Evolutionary conservation across 2,329 filamentous ascomycete species (phyloP).

Genomic region (Cephalotrichum gorgonifer): DNA sequence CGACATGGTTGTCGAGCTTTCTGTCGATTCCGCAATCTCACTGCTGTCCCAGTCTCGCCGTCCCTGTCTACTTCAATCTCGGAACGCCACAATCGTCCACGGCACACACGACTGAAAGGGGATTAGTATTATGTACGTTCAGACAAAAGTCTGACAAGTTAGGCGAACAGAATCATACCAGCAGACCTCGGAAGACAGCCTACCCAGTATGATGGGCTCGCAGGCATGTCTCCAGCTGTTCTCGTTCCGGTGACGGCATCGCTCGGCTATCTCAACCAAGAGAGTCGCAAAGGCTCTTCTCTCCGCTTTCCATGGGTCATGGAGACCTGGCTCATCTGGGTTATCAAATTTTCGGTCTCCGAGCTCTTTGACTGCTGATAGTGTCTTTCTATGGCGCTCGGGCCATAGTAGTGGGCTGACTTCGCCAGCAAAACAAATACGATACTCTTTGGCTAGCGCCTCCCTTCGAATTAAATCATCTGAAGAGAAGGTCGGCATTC

Average conservation of each 20-base stretch:
- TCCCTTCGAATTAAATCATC: too few relatives aligned
- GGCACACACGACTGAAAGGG: neutral
- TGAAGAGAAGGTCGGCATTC: too few relatives aligned
- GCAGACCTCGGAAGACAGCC: neutral
- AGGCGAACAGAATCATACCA: neutral
- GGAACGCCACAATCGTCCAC: neutral
- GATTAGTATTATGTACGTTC: neutral
- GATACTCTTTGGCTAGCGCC: too few relatives aligned
- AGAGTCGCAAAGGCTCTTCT: too few relatives aligned
- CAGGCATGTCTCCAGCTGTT: neutral
- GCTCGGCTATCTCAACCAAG: neutral
- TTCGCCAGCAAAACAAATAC: too few relatives aligned
- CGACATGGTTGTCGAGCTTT: neutral
- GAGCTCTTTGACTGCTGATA: too few relatives aligned
- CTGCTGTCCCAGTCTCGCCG: neutral
- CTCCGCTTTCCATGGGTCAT: too few relatives aligned
- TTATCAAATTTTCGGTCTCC: too few relatives aligned
- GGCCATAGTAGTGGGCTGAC: too few relatives aligned
- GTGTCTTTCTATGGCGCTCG: too few relatives aligned
- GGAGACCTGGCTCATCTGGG: too few relatives aligned
- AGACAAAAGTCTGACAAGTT: neutral
- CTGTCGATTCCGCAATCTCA: neutral
- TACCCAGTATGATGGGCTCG: neutral
- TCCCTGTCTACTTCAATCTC: neutral
- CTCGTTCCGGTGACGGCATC: neutral